Evolutionary conservation across 202 grass and related monocot genomes (phyloP), one percentile per base, ranked within the genome.

Genomic region (Tripidium arundinaceum): DNA sequence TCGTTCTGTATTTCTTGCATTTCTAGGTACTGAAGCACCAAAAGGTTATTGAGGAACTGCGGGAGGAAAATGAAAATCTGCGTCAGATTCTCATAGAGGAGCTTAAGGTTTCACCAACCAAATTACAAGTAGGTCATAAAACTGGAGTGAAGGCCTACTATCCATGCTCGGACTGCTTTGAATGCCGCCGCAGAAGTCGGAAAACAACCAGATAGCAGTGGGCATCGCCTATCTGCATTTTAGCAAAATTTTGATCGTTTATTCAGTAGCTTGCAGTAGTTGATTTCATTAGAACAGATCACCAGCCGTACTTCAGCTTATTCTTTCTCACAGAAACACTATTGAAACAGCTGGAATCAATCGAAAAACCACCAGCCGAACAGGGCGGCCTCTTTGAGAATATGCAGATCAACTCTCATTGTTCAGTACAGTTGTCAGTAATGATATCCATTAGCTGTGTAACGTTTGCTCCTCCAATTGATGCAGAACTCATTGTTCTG

Each of bases 101-200:
- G 37, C 84, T 98, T 41, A 94, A 90, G 42, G 60, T 98, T 84
- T 84, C 91, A 62, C 91, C 87, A 25, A 50, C 61, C 41, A 98
- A 85, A 75, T 80, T 97, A 45, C 80, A 75, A 71, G 37, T 18
- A 84, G 63, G 70, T 74, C 34, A 45, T 7, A 76, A 49, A 45
- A 83, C 47, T 50, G 78, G 77, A 84, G 77, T 74, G 31, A 91
- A 83, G 31, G 68, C 70, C 64, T 89, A 92, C 50, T 84, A 86
- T 55, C 83, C 91, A 14, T 97, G 89, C 87, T 92, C 87, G 6
- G 90, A 98, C 42, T 98, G 95, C 84, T 98, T 94, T 70, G 90
- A 98, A 54, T 98, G 95, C 40, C 92, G 92, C 28, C 78, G 90
- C 24, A 83, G 82, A 81, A 89, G 73, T 74, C 86, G 87, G 77